phyloP scores from a whole-genome alignment of 169 alveolate species.

The Plasmodium yoelii region DNA sequence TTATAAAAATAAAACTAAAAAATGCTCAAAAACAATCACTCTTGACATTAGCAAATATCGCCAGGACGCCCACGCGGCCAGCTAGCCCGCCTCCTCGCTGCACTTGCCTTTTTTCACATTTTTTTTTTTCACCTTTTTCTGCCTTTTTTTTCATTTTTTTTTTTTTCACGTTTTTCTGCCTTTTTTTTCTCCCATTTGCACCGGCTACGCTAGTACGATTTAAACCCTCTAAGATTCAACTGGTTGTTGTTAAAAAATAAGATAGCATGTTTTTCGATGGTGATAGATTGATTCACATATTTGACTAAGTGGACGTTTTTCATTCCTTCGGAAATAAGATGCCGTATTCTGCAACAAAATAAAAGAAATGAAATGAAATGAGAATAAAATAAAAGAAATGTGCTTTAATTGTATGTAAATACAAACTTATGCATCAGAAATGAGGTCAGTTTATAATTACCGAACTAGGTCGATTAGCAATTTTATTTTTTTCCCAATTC shows the following conservation, averaged over 20 bases:
- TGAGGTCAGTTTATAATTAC: not conserved
- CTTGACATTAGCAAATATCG: slow-evolving; percentile 82
- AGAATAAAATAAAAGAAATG: too few species aligned
- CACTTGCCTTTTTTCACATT: not conserved
- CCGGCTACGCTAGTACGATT: not conserved
- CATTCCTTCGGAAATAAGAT: slow-evolving; percentile 28
- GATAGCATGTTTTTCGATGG: slow-evolving; percentile 28
- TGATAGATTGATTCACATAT: slow-evolving; percentile 26
- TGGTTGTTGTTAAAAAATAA: slow-evolving; percentile 27
- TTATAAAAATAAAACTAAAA: slow-evolving; percentile 78
- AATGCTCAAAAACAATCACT: slow-evolving; percentile 83
- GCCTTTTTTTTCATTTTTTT: not conserved
- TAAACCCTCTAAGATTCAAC: slow-evolving; percentile 12
- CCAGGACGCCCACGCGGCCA: not conserved
- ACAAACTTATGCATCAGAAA: not conserved
- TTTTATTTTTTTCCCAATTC: slow-evolving; percentile 46
- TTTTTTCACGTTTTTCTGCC: not conserved
- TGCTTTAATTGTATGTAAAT: too few species aligned
- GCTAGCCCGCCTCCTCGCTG: too few species aligned
- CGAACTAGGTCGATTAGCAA: slow-evolving; percentile 28
- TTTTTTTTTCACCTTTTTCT: too few species aligned
- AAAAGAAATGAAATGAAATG: not conserved
- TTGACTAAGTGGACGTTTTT: slow-evolving; percentile 14
- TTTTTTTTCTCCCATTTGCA: too few species aligned
- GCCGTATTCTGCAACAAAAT: slow-evolving; percentile 3